These are phyloP conservation scores for Simmondsia chinensis DNA, from an alignment of 148 eudicot genomes.

Conservation along the genomic window DNA sequence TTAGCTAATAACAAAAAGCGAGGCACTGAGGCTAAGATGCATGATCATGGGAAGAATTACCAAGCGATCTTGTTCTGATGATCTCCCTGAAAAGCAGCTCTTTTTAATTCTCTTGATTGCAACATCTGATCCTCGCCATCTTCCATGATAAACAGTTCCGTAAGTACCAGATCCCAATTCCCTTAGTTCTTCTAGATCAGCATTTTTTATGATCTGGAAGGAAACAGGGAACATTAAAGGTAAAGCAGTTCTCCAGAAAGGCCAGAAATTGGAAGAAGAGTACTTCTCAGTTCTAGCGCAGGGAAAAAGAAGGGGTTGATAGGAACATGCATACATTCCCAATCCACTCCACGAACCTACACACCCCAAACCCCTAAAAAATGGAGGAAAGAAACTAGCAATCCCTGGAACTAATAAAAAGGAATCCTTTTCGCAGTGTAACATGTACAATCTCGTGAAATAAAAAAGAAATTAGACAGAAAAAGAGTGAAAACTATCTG, in stretches of 20 bases:
- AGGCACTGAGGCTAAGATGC: neutral
- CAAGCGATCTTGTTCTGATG: slow-evolving; percentile 86
- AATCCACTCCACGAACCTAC: neutral
- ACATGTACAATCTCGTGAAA: no score
- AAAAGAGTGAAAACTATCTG: neutral
- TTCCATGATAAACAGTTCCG: slow-evolving; percentile 96
- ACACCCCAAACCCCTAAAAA: neutral
- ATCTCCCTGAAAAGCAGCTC: slow-evolving; percentile 88
- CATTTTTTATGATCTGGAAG: slow-evolving; percentile 80
- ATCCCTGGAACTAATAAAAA: no score
- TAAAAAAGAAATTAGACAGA: neutral
- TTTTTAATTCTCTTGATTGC: slow-evolving; percentile 92
- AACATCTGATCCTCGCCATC: slow-evolving; percentile 96
- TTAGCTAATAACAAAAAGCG: neutral
- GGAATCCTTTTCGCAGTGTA: no score
- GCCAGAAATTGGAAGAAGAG: no score
- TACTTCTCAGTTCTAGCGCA: no score
- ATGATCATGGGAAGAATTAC: slow-evolving; percentile 23
- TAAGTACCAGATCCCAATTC: slow-evolving; percentile 96
- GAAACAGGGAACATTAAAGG: slow-evolving; percentile 14
- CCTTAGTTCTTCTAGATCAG: slow-evolving; percentile 80
- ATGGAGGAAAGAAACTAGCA: slow-evolving; percentile 3
- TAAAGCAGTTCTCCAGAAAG: slow-evolving; percentile 1
- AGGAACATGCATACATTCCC: neutral
- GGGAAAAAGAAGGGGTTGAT: no score